A percentile compares a stretch with the other conserved stretches of the same genome.
phyloP scores from a whole-genome alignment of 1,284 basidiomycete genomes.

The Puccinia polysora region DNA sequence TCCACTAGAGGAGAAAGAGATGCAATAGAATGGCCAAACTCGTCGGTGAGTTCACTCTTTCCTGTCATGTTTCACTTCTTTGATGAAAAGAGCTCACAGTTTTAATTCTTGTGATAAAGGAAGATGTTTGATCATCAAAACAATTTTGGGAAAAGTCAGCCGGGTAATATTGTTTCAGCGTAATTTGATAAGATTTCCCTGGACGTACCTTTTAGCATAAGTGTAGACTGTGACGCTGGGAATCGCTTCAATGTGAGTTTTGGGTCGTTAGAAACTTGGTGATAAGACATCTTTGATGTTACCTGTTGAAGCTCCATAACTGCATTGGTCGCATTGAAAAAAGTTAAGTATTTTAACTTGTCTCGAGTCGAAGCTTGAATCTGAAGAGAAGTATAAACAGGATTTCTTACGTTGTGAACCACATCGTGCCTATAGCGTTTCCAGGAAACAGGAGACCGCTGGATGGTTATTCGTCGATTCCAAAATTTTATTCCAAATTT shows the following conservation, averaged over 20 bases:
- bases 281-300: too few species aligned
- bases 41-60: neutral
- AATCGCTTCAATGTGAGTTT: too few species aligned
- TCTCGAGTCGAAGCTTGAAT: neutral
- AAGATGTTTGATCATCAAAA: neutral
- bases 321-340: neutral
- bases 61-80: too few species aligned
- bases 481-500: too few species aligned
- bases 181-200: neutral
- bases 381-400: neutral
- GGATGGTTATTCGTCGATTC: too few species aligned
- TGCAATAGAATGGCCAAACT: neutral
- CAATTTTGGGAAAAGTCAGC: neutral
- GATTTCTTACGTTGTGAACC: slow-evolving; percentile 30
- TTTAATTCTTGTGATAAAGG: slow-evolving; percentile 26
- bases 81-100: slow-evolving; percentile 20
- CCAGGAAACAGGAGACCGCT: slow-evolving; percentile 43
- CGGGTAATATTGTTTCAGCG: too few species aligned
- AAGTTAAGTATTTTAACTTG: neutral
- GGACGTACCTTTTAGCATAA: slow-evolving; percentile 37
- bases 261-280: too few species aligned
- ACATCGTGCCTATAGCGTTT: slow-evolving; percentile 32
- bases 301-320: slow-evolving; percentile 41
- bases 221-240: slow-evolving; percentile 31
- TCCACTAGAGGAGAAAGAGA: neutral